Percentiles rank a stretch among this genome's conserved stretches.
Evolutionary conservation across 2,329 filamentous ascomycete genomes (phyloP).

Genomic region (Aureobasidium sp.): DNA sequence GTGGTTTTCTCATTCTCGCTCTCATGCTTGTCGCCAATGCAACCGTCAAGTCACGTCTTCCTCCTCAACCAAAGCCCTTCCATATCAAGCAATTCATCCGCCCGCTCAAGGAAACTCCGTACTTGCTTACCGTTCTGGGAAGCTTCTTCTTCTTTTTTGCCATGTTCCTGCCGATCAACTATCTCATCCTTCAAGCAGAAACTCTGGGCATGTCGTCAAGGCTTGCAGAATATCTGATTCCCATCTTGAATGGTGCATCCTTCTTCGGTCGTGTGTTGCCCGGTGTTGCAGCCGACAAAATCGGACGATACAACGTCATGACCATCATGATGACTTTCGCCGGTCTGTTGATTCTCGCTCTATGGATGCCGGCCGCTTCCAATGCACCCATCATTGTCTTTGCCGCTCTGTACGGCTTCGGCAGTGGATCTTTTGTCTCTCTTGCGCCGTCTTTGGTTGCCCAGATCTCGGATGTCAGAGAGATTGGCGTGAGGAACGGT

Average conservation of each 20-base stretch:
- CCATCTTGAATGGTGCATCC: slow-evolving; percentile 45
- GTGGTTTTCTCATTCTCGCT: slow-evolving; percentile 55
- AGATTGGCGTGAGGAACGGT: slow-evolving; percentile 61
- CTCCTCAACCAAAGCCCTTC: slow-evolving; percentile 32
- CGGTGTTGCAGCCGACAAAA: slow-evolving; percentile 46
- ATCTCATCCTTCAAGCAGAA: slow-evolving; percentile 41
- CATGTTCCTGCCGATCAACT: slow-evolving; percentile 54
- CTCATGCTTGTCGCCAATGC: slow-evolving; percentile 48
- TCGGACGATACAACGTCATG: slow-evolving; percentile 50
- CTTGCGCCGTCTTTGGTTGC: slow-evolving; percentile 58
- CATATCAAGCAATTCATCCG: slow-evolving; percentile 26
- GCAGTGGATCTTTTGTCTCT: slow-evolving; percentile 59
- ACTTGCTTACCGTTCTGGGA: slow-evolving; percentile 27
- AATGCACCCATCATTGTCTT: slow-evolving; percentile 58
- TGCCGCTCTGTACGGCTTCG: slow-evolving; percentile 62
- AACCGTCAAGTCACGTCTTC: slow-evolving; percentile 46
- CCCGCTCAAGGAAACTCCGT: slow-evolving; percentile 30
- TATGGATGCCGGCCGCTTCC: slow-evolving; percentile 48
- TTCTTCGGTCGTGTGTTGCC: slow-evolving; percentile 52
- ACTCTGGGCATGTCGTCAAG: slow-evolving; percentile 41
- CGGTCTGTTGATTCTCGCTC: slow-evolving; percentile 42
- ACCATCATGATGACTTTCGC: slow-evolving; percentile 44
- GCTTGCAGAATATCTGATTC: slow-evolving; percentile 47
- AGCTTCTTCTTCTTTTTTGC: slow-evolving; percentile 53
- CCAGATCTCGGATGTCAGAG: slow-evolving; percentile 61